Evolutionary conservation across 306 rosid species (phyloP).

Genomic region (Vigna reflexopilosa): DNA sequence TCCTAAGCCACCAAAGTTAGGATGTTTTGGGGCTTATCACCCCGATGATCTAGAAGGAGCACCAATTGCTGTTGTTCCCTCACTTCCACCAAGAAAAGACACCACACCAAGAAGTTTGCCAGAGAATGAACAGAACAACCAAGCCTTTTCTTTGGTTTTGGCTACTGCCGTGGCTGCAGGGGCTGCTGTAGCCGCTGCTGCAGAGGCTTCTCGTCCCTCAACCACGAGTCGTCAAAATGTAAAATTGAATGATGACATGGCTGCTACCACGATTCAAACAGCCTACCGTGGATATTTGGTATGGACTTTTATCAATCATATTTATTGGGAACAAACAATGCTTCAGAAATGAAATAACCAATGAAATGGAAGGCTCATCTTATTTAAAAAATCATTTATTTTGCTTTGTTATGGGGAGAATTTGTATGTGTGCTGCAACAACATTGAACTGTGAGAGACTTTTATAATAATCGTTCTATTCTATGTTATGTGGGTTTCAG

Average conservation of each 20-base stretch:
- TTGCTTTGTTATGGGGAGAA: slow-evolving; percentile 25
- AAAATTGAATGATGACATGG: slow-evolving; percentile 57
- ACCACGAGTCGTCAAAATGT: slow-evolving; percentile 40
- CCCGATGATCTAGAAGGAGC: slow-evolving; percentile 44
- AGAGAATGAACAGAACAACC: slow-evolving; percentile 68
- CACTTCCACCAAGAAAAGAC: slow-evolving; percentile 50
- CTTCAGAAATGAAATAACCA: background rate
- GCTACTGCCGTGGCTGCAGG: slow-evolving; percentile 88
- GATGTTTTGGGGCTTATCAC: slow-evolving; percentile 65
- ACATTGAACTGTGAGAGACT: background rate
- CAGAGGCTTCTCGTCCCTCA: slow-evolving; percentile 72
- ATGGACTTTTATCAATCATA: slow-evolving; percentile 22
- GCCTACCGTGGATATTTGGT: slow-evolving; percentile 82
- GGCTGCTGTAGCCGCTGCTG: slow-evolving; percentile 90
- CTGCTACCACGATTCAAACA: slow-evolving; percentile 81
- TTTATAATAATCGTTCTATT: slow-evolving; percentile 15
- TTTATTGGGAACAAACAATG: background rate
- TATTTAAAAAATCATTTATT: background rate
- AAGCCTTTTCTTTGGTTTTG: slow-evolving; percentile 75
- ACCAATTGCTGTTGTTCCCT: slow-evolving; percentile 43
- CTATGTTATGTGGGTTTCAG: slow-evolving; percentile 45
- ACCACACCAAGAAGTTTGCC: slow-evolving; percentile 41
- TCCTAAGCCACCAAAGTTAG: slow-evolving; percentile 61
- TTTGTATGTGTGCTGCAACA: slow-evolving; percentile 6
- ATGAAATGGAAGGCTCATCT: slow-evolving; percentile 8